Percentiles rank a stretch among this genome's conserved stretches.
phyloP scores from a whole-genome alignment of 1,139 yeast species.

The Yamadazyma dendronema region DNA sequence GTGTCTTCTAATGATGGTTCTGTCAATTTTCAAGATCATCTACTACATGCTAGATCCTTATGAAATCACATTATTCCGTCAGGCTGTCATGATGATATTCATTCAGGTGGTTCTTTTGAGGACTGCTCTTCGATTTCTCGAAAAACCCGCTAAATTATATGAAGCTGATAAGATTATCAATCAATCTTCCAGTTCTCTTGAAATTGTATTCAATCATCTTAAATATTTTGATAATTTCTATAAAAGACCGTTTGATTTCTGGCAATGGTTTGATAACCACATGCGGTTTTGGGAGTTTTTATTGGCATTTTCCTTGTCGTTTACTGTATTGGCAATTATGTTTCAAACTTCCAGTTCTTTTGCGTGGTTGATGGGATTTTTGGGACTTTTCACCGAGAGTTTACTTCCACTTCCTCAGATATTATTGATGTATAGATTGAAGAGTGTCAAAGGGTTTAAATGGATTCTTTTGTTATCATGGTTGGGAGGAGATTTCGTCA shows the following conservation, averaged over 20 bases:
- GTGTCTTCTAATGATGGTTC: slow-evolving; percentile 85
- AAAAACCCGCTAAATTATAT: slow-evolving; percentile 37
- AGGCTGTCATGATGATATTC: slow-evolving; percentile 73
- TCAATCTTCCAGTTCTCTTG: slow-evolving; percentile 17
- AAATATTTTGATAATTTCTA: slow-evolving; percentile 70
- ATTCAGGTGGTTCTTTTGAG: slow-evolving; percentile 66
- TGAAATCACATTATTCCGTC: slow-evolving; percentile 71
- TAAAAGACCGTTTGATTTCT: slow-evolving; percentile 62
- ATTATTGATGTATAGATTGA: slow-evolving; percentile 62
- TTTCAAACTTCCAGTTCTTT: slow-evolving; percentile 41
- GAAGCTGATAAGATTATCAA: slow-evolving; percentile 26
- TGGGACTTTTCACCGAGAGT: slow-evolving; percentile 79
- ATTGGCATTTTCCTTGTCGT: slow-evolving; percentile 38
- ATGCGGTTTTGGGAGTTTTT: slow-evolving; percentile 66
- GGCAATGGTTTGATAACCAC: slow-evolving; percentile 78
- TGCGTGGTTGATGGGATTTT: slow-evolving; percentile 63
- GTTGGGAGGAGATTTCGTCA: slow-evolving; percentile 85
- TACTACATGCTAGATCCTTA: slow-evolving; percentile 80
- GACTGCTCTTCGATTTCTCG: slow-evolving; percentile 57
- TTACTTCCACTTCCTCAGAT: slow-evolving; percentile 87
- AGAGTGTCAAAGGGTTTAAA: slow-evolving; percentile 77
- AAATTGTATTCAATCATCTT: slow-evolving; percentile 20
- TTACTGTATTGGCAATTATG: slow-evolving; percentile 44
- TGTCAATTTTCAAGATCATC: slow-evolving; percentile 69
- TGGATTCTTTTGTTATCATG: slow-evolving; percentile 73